Base-by-base conservation (phyloP, 2,329 filamentous ascomycete genomes). In the Pseudocercospora fuligena region DNA sequence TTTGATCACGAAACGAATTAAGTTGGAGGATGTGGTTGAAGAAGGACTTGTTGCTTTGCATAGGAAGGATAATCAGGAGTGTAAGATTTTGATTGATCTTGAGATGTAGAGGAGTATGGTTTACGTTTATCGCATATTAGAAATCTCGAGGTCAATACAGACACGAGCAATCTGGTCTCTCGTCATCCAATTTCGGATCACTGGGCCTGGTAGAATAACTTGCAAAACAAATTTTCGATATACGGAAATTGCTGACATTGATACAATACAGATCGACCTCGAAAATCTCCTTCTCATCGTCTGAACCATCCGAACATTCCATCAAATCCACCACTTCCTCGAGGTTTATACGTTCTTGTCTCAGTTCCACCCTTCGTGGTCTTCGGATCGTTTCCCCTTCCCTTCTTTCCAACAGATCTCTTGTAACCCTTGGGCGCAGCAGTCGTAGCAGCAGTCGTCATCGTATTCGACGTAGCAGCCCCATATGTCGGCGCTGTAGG, bases 31-130 rank as follows among this genome's bases (percentile, higher is more conserved):
- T 57, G 65, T 66, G 1, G 65, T 66, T 6, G 61, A 64, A 36
- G 61, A 64, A 12, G 65, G 61, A 2, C 14, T 64, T 14, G 36
- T 46, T 12, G 16, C 60, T 14, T 53, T 61, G 33, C 29, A 43
- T 40, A 46, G 43, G 33, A 61, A 51, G 51, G 56, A 57, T 40
- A 66, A 66, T 47, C 16, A 51, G 49, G 60, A 66, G 12, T 66
- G 65, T 43, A 66, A 66, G 53, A 61, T 66, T 25, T 43, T 66
- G 46, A 36, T 66, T 5, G 60, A 64, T 59, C 14, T 66, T 47
- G 56, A 53, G 3, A 12, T 59, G 23, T 66, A 66, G 59, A 19
- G 6, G 12, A 36, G 33, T 2, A 5, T 36, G 33, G 2, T 1
- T 33, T n/a, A n/a, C n/a, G n/a, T n/a, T n/a, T n/a, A n/a, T n/a